These are phyloP conservation scores for Zostera marina DNA, from an alignment of 116 monocot species.

Conservation along the genomic window DNA sequence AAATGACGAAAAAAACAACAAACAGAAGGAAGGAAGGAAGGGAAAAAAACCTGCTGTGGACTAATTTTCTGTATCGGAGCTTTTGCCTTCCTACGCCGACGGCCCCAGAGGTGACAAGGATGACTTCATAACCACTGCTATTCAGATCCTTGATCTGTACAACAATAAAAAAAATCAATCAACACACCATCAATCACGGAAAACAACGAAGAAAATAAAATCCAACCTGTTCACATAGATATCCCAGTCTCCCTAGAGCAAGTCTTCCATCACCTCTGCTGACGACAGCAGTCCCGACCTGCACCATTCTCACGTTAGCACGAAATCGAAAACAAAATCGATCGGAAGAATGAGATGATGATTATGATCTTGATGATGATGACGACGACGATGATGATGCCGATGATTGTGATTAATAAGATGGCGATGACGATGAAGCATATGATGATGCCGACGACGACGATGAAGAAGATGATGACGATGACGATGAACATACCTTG, in stretches of 20 bases:
- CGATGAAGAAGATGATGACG: too few relatives aligned
- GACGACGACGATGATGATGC: slow-evolving; percentile 2
- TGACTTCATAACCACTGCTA: slow-evolving; percentile 57
- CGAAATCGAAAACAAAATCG: background rate
- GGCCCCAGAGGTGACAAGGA: slow-evolving; percentile 90
- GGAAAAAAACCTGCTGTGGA: slow-evolving; percentile 79
- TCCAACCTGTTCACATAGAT: slow-evolving; percentile 76
- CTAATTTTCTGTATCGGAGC: slow-evolving; percentile 57
- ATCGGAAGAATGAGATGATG: background rate
- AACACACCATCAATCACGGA: background rate
- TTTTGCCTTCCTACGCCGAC: slow-evolving; percentile 79
- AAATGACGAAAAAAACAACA: background rate
- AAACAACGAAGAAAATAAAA: background rate
- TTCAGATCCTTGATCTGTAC: slow-evolving; percentile 68
- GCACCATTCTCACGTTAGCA: background rate
- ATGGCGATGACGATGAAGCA: background rate
- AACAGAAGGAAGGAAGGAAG: too few relatives aligned
- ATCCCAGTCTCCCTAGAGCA: slow-evolving; percentile 74
- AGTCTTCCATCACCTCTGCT: slow-evolving; percentile 67
- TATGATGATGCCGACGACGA: too few relatives aligned
- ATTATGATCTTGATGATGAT: too few relatives aligned
- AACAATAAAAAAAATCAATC: too few relatives aligned
- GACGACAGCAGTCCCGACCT: slow-evolving; percentile 97
- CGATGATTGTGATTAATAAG: background rate
- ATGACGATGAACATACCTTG: slow-evolving; percentile 23